Conservation (phyloP, 1,284 basidiomycete genomes). For the Cystobasidiaceae sp. region DNA sequence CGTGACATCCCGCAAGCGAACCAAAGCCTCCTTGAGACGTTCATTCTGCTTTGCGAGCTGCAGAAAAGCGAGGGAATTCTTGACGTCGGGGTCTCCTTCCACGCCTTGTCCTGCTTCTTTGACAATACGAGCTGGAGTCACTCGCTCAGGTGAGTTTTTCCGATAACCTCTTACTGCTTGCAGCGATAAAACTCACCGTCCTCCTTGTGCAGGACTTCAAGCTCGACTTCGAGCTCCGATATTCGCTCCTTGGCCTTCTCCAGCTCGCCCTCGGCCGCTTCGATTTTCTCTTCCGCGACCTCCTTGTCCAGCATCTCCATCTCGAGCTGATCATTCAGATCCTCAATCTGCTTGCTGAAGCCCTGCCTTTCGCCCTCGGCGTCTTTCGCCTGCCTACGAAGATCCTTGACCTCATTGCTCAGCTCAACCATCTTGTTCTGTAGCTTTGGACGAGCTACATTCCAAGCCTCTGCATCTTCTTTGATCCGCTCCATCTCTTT, state of each 20-base stretch:
- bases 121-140: constrained; percentile 34
- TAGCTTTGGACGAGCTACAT: constrained; percentile 71
- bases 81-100: constrained; percentile 38
- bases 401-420: constrained; percentile 66
- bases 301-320: constrained; percentile 95
- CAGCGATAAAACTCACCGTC: constrained; percentile 44
- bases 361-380: constrained; percentile 58
- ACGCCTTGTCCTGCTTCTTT: constrained; percentile 31
- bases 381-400: constrained; percentile 60
- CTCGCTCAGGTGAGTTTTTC: not conserved
- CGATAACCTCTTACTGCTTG: not conserved
- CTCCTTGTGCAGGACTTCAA: constrained; percentile 65
- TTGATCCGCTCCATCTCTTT: constrained; percentile 78
- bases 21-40: constrained; percentile 84
- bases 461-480: constrained; percentile 74
- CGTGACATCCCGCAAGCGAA: constrained; percentile 78
- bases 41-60: constrained; percentile 97
- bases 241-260: constrained; percentile 70
- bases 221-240: constrained; percentile 77
- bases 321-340: constrained; percentile 83
- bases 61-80: constrained; percentile 68
- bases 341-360: constrained; percentile 60
- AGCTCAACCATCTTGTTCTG: constrained; percentile 39
- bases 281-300: constrained; percentile 89
- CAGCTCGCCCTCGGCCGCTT: constrained; percentile 68